Evolutionary conservation across 2,329 filamentous ascomycete species (phyloP).

Genomic region (Berkeleyomyces rouxiae): DNA sequence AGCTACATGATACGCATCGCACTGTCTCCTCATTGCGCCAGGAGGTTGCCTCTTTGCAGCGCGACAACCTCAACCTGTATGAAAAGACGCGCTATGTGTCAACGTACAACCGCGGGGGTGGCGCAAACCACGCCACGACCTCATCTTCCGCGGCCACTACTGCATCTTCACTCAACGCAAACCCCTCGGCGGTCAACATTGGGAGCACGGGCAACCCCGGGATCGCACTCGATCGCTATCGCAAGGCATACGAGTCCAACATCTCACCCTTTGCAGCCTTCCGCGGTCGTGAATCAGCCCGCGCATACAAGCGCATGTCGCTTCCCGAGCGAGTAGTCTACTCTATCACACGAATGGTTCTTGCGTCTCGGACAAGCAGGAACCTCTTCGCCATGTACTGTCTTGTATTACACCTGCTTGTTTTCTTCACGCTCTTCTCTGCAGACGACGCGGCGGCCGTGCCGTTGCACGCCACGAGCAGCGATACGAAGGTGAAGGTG

Average conservation of each 20-base stretch:
- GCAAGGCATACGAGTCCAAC: slow-evolving; percentile 84
- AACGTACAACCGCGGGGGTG: slow-evolving; percentile 58
- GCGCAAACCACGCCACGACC: slow-evolving; percentile 27
- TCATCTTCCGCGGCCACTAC: slow-evolving; percentile 49
- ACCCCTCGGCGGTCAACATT: slow-evolving; percentile 52
- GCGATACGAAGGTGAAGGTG: slow-evolving; percentile 21
- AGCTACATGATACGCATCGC: slow-evolving; percentile 69
- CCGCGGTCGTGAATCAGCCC: slow-evolving; percentile 75
- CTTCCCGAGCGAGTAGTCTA: slow-evolving; percentile 81
- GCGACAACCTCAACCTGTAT: slow-evolving; percentile 89
- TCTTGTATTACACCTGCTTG: slow-evolving; percentile 68
- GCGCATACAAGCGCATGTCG: slow-evolving; percentile 86
- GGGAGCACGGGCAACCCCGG: slow-evolving; percentile 40
- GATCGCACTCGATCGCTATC: slow-evolving; percentile 66
- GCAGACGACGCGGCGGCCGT: slow-evolving; percentile 26
- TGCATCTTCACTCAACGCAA: slow-evolving; percentile 46
- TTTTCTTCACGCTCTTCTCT: slow-evolving; percentile 65
- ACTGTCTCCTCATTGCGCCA: slow-evolving; percentile 74
- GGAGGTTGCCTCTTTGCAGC: slow-evolving; percentile 81
- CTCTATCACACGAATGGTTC: slow-evolving; percentile 75
- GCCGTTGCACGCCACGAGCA: slow-evolving; percentile 32
- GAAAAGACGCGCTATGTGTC: slow-evolving; percentile 96
- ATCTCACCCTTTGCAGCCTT: slow-evolving; percentile 94
- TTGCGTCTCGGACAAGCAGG: slow-evolving; percentile 76
- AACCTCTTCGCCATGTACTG: slow-evolving; percentile 92